A percentile compares a stretch with the other conserved stretches of the same genome.
phyloP scores from a whole-genome alignment of 306 rosid genomes.

The Herpetospermum pedunculosum region DNA sequence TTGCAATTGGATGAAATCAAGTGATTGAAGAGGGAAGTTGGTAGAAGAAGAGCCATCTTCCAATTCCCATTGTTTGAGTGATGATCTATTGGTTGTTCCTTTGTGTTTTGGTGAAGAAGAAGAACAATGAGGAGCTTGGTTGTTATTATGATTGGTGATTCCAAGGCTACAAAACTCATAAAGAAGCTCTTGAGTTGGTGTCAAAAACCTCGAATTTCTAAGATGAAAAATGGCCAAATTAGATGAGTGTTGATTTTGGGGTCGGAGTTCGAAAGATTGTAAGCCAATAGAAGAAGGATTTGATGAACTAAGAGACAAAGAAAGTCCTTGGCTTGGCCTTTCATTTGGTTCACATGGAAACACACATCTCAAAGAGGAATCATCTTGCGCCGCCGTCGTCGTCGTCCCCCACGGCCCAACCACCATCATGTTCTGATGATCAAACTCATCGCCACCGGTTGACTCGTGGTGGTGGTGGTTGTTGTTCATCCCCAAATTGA shows the following conservation, averaged over 20 bases:
- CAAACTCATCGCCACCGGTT: not conserved
- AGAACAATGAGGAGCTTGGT: not conserved
- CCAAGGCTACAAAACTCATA: slow-evolving; percentile 82
- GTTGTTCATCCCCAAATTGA: slow-evolving; percentile 49
- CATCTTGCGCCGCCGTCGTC: slow-evolving; percentile 4
- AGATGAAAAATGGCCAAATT: slow-evolving; percentile 25
- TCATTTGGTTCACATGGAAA: slow-evolving; percentile 73
- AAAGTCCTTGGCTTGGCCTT: slow-evolving; percentile 91
- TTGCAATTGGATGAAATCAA: slow-evolving; percentile 81
- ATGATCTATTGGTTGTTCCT: slow-evolving; percentile 26
- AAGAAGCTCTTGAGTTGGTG: slow-evolving; percentile 62
- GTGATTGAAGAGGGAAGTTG: slow-evolving; percentile 39
- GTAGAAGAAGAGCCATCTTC: slow-evolving; percentile 31
- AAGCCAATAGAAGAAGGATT: slow-evolving; percentile 58
- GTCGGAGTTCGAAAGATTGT: slow-evolving; percentile 68
- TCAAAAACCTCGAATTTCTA: slow-evolving; percentile 50
- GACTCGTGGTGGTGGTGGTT: no score
- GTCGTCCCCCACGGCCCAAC: slow-evolving; percentile 5
- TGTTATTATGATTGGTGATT: slow-evolving; percentile 18
- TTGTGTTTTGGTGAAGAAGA: slow-evolving; percentile 23
- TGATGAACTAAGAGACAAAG: slow-evolving; percentile 63
- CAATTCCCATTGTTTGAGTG: slow-evolving; percentile 46
- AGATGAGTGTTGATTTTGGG: slow-evolving; percentile 5
- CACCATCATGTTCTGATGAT: not conserved
- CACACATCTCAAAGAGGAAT: slow-evolving; percentile 64